A percentile compares a stretch with the other conserved stretches of the same genome.
These are phyloP conservation scores for Tylopilus plumbeoviolaceoides DNA, from an alignment of 768 basidiomycete genomes.

Conservation along the genomic window DNA sequence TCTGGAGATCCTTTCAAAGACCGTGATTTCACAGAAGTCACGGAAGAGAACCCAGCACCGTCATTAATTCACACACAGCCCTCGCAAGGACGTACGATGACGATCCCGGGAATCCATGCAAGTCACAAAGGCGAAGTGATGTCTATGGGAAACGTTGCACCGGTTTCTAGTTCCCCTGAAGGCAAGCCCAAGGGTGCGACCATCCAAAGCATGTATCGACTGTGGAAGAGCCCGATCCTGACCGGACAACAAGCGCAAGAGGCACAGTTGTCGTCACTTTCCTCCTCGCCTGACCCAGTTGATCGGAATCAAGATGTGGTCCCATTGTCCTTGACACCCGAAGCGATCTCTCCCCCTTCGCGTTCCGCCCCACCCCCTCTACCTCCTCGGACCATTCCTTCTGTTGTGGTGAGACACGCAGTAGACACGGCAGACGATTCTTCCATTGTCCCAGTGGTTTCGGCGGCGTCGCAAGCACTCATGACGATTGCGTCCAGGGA, in stretches of 20 bases:
- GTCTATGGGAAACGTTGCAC: conserved; percentile 75
- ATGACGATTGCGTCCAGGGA: conserved; percentile 54
- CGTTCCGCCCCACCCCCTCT: conserved; percentile 36
- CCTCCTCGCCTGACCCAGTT: conserved; percentile 11
- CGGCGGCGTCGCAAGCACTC: conserved; percentile 50
- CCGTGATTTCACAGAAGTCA: conserved; percentile 29
- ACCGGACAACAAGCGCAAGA: conserved; percentile 26
- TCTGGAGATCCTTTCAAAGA: conserved; percentile 28
- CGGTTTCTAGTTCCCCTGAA: conserved; percentile 38
- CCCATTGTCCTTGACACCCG: conserved; percentile 27
- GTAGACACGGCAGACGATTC: conserved; percentile 24
- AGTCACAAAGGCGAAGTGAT: conserved; percentile 82
- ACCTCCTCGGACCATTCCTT: conserved; percentile 39
- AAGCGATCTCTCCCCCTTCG: conserved; percentile 17
- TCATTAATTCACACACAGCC: conserved; percentile 73
- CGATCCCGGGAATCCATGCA: conserved; percentile 83
- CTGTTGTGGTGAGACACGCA: conserved; percentile 29
- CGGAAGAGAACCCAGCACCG: conserved; percentile 28
- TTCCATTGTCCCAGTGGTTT: conserved; percentile 17
- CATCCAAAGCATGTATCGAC: conserved; percentile 66
- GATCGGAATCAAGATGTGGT: conserved; percentile 29
- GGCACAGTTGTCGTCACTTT: conserved; percentile 1
- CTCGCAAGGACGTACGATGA: conserved; percentile 71
- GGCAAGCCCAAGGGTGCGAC: conserved; percentile 44
- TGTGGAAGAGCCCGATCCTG: conserved; percentile 60